A percentile compares a stretch with the other conserved stretches of the same genome.
Evolutionary conservation across 192 early-diverging fungal species (phyloP).

Genomic region (Linnemannia schmuckeri): DNA sequence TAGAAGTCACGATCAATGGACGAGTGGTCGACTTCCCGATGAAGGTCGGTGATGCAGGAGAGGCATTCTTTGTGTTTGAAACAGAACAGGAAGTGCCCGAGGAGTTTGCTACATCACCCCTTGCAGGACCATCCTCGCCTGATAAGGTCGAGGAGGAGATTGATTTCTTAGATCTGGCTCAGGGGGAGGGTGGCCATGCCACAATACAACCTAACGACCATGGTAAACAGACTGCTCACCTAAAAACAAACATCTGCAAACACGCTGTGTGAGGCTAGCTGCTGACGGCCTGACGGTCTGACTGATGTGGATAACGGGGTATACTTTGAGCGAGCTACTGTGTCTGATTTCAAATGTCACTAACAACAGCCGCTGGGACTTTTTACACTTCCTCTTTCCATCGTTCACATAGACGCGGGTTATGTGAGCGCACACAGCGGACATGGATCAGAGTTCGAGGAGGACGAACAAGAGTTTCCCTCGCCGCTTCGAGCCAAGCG

Average conservation of each 20-base stretch:
- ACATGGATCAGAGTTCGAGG: conserved; percentile 51
- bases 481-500: conserved; percentile 4
- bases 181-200: not conserved
- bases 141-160: conserved; percentile 48
- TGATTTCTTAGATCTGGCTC: conserved; percentile 47
- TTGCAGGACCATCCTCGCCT: conserved; percentile 66
- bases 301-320: not conserved
- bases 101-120: conserved; percentile 94
- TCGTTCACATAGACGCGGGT: conserved; percentile 17
- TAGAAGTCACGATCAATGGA: conserved; percentile 90
- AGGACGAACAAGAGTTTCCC: conserved; percentile 16
- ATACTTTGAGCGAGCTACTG: not conserved
- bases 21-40: conserved; percentile 82
- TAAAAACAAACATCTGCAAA: not conserved
- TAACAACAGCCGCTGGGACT: not conserved
- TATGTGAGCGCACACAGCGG: conserved; percentile 53
- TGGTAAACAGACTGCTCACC: conserved; percentile 8
- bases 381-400: not conserved
- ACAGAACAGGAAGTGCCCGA: conserved; percentile 90
- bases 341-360: not conserved
- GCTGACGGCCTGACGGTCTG: not conserved
- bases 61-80: conserved; percentile 98
- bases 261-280: too few relatives aligned
- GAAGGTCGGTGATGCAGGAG: conserved; percentile 97
- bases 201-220: conserved; percentile 12